Conservation (phyloP, 768 basidiomycete species). For the Russula virescens region DNA sequence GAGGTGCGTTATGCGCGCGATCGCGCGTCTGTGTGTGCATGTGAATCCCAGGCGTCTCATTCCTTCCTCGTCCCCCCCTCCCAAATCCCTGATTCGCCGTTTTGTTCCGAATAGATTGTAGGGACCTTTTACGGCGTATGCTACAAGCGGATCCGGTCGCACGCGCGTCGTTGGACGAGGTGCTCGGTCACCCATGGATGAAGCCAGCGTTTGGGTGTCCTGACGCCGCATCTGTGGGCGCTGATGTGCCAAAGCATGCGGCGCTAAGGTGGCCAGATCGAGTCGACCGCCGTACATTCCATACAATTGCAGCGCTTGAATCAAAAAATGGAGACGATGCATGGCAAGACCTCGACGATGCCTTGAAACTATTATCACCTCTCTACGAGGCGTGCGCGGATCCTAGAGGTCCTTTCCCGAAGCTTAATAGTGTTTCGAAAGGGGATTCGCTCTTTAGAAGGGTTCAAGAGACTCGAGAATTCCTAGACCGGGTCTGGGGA, state of each 20-base stretch:
- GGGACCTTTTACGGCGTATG: conserved; percentile 3
- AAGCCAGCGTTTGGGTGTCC: not conserved
- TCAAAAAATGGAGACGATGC: not conserved
- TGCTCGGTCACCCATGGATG: not conserved
- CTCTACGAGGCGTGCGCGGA: not conserved
- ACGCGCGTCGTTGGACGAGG: not conserved
- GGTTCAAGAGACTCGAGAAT: not conserved
- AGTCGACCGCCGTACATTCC: not conserved
- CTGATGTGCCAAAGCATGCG: not conserved
- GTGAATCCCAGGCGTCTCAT: not conserved
- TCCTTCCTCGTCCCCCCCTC: no score
- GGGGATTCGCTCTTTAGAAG: not conserved
- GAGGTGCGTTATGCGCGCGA: not conserved
- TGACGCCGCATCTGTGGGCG: not conserved
- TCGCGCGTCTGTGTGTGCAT: not conserved
- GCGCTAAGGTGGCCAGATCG: conserved; percentile 4
- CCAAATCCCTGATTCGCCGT: no score
- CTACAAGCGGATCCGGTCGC: not conserved
- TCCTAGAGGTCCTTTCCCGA: not conserved
- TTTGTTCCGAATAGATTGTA: not conserved
- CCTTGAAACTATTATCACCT: not conserved
- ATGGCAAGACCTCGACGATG: not conserved
- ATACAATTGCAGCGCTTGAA: not conserved
- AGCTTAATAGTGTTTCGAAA: not conserved
- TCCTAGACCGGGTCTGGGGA: not conserved